phyloP scores from a whole-genome alignment of 768 basidiomycete species.

The Auriculariales sp. region DNA sequence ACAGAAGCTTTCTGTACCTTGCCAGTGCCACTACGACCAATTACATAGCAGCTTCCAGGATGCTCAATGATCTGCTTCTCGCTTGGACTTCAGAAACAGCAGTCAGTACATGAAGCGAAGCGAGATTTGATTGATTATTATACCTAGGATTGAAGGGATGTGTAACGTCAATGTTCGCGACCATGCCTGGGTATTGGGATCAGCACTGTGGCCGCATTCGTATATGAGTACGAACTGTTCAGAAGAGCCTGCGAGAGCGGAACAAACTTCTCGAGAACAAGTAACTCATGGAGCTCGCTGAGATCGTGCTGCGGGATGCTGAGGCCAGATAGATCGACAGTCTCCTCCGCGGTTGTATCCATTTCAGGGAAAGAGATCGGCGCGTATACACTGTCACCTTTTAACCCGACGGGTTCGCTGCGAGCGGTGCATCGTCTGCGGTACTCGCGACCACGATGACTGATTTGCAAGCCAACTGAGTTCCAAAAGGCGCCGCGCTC shows the following conservation, averaged over 20 bases:
- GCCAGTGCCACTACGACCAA: constrained; percentile 88
- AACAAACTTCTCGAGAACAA: constrained; percentile 42
- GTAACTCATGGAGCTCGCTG: constrained; percentile 33
- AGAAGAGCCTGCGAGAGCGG: constrained; percentile 26
- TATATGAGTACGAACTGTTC: constrained; percentile 14
- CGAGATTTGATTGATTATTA: constrained; percentile 3
- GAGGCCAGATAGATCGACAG: not conserved
- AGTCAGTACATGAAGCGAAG: not conserved
- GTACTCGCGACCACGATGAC: constrained; percentile 36
- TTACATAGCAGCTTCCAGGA: constrained; percentile 60
- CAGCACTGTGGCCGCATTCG: too few species aligned
- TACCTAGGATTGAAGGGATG: constrained; percentile 20
- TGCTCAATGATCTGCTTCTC: constrained; percentile 48
- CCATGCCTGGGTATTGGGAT: constrained; percentile 24
- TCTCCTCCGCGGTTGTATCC: constrained; percentile 10
- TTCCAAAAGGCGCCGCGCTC: constrained; percentile 29
- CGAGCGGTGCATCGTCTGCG: constrained; percentile 32
- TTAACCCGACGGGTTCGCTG: constrained; percentile 16
- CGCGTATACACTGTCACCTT: constrained; percentile 26
- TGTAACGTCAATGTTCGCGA: constrained; percentile 31
- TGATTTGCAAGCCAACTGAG: constrained; percentile 25
- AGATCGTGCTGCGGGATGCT: not conserved
- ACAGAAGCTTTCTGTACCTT: constrained; percentile 13
- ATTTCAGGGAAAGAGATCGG: constrained; percentile 44
- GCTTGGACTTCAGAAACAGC: constrained; percentile 21